Percentiles rank a stretch among this genome's conserved stretches.
phyloP scores from a whole-genome alignment of 352 stramenopile genomes.

The Phytophthora citrophthora region DNA sequence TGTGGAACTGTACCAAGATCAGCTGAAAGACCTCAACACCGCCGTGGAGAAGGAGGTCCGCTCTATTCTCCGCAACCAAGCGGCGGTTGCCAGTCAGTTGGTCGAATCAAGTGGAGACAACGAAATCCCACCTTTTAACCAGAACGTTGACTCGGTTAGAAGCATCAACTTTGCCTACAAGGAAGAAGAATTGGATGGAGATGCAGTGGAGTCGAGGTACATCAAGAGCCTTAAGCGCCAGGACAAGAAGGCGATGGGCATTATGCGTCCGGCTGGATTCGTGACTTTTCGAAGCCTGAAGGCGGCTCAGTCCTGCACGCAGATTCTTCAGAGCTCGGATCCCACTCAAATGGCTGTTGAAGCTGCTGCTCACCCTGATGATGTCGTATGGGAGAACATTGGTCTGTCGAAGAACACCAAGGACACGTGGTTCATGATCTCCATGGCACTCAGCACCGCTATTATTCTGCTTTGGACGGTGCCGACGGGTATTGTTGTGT shows the following conservation, averaged over 20 bases:
- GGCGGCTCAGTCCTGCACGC: constrained; percentile 74
- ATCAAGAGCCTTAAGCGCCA: constrained; percentile 57
- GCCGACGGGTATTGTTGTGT: constrained; percentile 79
- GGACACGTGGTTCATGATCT: constrained; percentile 74
- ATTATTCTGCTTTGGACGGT: constrained; percentile 90
- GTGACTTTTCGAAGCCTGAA: constrained; percentile 85
- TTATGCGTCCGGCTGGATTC: constrained; percentile 80
- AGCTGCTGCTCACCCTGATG: constrained; percentile 61
- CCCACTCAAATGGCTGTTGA: constrained; percentile 79
- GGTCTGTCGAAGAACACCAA: constrained; percentile 80
- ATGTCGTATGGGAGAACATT: constrained; percentile 86
- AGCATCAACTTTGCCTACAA: constrained; percentile 39
- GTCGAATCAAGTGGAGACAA: constrained; percentile 54
- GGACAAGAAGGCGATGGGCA: constrained; percentile 47
- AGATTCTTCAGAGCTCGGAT: constrained; percentile 78
- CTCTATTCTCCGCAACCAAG: constrained; percentile 70
- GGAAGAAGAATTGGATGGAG: constrained; percentile 42
- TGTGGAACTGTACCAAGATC: constrained; percentile 71
- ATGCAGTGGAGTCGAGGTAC: constrained; percentile 59
- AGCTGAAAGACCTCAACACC: constrained; percentile 75
- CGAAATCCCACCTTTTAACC: constrained; percentile 28
- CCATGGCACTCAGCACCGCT: constrained; percentile 52
- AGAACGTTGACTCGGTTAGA: constrained; percentile 31
- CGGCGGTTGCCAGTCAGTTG: constrained; percentile 61
- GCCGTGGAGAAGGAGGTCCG: constrained; percentile 84